Evolutionary conservation across 75 land plant species (phyloP).

Genomic region (Picea glauca): DNA sequence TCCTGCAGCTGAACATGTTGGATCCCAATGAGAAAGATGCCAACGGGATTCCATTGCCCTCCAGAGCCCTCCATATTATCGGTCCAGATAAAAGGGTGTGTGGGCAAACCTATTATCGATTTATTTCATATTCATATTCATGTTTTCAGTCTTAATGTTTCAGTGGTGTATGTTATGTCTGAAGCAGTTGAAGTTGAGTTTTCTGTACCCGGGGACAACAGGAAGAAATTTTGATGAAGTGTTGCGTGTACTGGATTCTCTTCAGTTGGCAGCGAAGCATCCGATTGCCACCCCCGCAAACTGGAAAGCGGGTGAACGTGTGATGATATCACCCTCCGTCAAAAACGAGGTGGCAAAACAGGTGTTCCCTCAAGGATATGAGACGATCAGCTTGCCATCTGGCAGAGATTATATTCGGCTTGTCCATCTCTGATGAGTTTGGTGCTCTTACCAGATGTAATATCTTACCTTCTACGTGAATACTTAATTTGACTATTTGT

Average conservation of each 20-base stretch:
- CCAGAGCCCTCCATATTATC: conserved; percentile 86
- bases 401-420: conserved; percentile 71
- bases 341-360: conserved; percentile 69
- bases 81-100: conserved; percentile 79
- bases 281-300: conserved; percentile 87
- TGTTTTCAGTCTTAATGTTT: neutral
- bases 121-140: neutral
- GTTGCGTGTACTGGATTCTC: conserved; percentile 76
- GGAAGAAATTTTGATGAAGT: conserved; percentile 97
- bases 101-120: no score
- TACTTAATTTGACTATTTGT: no score
- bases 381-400: conserved; percentile 77
- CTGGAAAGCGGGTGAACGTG: conserved; percentile 87
- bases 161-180: neutral
- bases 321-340: conserved; percentile 77
- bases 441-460: no score
- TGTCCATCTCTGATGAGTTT: neutral
- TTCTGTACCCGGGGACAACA: conserved; percentile 79
- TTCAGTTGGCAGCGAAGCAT: conserved; percentile 67
- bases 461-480: no score
- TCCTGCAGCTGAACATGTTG: conserved; percentile 77
- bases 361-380: conserved; percentile 67
- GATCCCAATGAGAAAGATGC: conserved; percentile 89
- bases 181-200: conserved; percentile 71
- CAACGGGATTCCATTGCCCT: conserved; percentile 46